Percentiles rank a stretch among this genome's conserved stretches.
phyloP scores from a whole-genome alignment of 2,329 filamentous ascomycete genomes.

The Fusarium sp. region DNA sequence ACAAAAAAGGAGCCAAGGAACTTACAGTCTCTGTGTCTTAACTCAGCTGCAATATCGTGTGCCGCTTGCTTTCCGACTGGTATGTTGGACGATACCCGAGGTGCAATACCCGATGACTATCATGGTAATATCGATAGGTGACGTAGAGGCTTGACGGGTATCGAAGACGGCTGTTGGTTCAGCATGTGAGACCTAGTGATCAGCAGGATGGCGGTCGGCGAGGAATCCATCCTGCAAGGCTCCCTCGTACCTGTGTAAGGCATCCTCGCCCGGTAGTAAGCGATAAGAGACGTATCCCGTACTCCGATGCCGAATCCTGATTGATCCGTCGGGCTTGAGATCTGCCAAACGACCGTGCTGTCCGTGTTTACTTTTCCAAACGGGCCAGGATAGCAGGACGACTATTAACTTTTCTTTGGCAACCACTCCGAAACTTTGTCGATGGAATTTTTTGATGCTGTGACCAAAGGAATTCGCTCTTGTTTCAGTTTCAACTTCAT shows the following conservation, averaged over 20 bases:
- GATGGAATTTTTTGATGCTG: constrained; percentile 6
- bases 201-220: constrained; percentile 23
- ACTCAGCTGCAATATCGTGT: constrained; percentile 16
- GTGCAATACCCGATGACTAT: constrained; percentile 12
- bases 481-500: constrained; percentile 15
- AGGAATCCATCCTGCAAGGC: constrained; percentile 24
- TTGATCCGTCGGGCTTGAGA: constrained; percentile 28
- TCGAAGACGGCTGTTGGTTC: constrained; percentile 12
- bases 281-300: constrained; percentile 12
- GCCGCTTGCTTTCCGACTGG: constrained; percentile 3
- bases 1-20: constrained; percentile 20
- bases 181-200: constrained; percentile 30
- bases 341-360: constrained; percentile 40
- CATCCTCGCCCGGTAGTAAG: constrained; percentile 22
- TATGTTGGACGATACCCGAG: constrained; percentile 20
- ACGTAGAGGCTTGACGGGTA: constrained; percentile 8
- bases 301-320: constrained; percentile 24
- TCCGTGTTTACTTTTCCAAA: constrained; percentile 26
- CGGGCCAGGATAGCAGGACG: constrained; percentile 7
- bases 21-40: constrained; percentile 1
- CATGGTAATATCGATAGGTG: constrained; percentile 4
- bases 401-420: constrained; percentile 15
- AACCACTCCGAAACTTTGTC: constrained; percentile 7
- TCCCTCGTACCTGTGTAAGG: constrained; percentile 21
- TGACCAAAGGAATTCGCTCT: constrained; percentile 11